These are phyloP conservation scores for Guyanaporus albipodus DNA, from an alignment of 768 basidiomycete genomes.

Conservation along the genomic window DNA sequence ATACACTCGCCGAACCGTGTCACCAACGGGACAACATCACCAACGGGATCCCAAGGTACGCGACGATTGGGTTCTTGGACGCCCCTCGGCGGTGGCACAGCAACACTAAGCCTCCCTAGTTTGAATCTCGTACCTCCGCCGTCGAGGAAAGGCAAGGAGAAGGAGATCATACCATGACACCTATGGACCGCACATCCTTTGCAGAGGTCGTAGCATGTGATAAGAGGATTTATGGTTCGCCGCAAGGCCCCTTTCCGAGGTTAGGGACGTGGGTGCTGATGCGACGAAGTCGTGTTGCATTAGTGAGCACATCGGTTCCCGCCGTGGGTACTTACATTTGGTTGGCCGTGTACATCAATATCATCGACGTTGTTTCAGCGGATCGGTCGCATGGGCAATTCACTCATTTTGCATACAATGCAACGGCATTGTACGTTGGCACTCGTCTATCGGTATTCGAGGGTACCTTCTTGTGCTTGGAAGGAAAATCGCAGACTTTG, in stretches of 20 bases:
- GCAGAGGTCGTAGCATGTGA: background rate
- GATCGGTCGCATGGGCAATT: slow-evolving; percentile 13
- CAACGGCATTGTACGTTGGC: background rate
- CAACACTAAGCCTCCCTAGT: slow-evolving; percentile 40
- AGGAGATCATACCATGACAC: slow-evolving; percentile 26
- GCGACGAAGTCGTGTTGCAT: slow-evolving; percentile 1
- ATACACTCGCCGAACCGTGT: slow-evolving; percentile 21
- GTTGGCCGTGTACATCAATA: slow-evolving; percentile 15
- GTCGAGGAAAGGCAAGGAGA: slow-evolving; percentile 46
- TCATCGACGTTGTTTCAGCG: slow-evolving; percentile 16
- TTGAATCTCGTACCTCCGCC: slow-evolving; percentile 35
- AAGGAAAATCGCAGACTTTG: slow-evolving; percentile 1
- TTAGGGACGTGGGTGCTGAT: slow-evolving; percentile 4
- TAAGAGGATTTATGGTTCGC: background rate
- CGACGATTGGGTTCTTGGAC: slow-evolving; percentile 40
- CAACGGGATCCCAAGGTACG: slow-evolving; percentile 28
- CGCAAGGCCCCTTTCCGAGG: background rate
- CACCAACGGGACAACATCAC: slow-evolving; percentile 11
- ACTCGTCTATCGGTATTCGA: no score
- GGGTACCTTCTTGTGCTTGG: no score
- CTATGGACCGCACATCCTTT: background rate
- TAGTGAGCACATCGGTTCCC: slow-evolving; percentile 1
- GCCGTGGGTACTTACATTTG: slow-evolving; percentile 8
- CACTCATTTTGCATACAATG: slow-evolving; percentile 12
- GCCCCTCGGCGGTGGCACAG: slow-evolving; percentile 24